Evolutionary conservation across 148 eudicot species (phyloP), one percentile per base, ranked within the genome.

Genomic region (Vaccinium macrocarpon): DNA sequence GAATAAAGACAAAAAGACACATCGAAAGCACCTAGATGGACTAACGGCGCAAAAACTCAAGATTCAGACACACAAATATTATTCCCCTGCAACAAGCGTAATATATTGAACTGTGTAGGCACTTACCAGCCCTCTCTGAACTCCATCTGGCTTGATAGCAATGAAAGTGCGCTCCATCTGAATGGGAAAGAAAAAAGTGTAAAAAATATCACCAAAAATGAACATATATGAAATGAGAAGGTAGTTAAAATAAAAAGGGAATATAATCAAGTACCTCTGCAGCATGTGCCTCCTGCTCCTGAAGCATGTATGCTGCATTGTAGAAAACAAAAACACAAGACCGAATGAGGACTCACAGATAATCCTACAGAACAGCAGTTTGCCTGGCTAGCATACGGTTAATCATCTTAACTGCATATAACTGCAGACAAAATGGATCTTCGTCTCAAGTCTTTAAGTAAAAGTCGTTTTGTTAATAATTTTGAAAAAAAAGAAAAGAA

Each of bases 91-190:
- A 6, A 15, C 12, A 75, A 80, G 5, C 51, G 46, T 32, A 50
- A 32, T 18, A 10, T 70, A 76, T 50, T 42, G 38, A 78, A 71
- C 16, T 66, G 35, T 12, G 76, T 35, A 56, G 71, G 27, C n/a
- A 48, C 79, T 19, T 91, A 97, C 99, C 94, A 93, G 90, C 72
- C 98, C 99, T 91, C 99, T 97, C 83, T 97, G 99, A 16, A 95
- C 99, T 86, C 99, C 98, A 90, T 97, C 99, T n/a, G 98, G 99
- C 89, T 97, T 97, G 93, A 97, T 97, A 86, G 98, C 98, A 86
- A 97, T 95, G 86, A 97, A 97, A 89, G 95, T 92, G 85, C 98
- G 94, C 94, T 97, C 99, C 96, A 91, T 85, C 98, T 95, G 78
- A 29, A 81, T 68, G 82, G 29, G 21, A 42, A 85, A 83, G 55